These are phyloP conservation scores for Penicillium soppii DNA, from an alignment of 495 filamentous ascomycete genomes.

Conservation along the genomic window DNA sequence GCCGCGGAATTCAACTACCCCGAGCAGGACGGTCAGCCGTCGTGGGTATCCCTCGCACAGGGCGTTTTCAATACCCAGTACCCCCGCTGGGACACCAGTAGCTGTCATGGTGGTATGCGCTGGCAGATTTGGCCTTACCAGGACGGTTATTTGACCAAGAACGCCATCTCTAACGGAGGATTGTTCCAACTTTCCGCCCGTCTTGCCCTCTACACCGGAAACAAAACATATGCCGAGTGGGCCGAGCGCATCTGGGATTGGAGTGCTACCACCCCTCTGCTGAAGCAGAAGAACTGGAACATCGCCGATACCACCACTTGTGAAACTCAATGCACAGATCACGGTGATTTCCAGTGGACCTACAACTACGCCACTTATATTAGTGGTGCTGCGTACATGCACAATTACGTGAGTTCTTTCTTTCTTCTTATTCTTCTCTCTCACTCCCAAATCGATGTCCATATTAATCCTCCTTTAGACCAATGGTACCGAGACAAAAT, in stretches of 20 bases:
- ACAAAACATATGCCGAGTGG: constrained; percentile 74
- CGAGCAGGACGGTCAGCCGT: constrained; percentile 52
- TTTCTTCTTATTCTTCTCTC: not conserved
- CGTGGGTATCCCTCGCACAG: constrained; percentile 61
- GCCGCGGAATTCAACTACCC: constrained; percentile 75
- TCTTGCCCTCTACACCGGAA: constrained; percentile 71
- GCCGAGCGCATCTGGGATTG: constrained; percentile 71
- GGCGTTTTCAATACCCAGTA: constrained; percentile 66
- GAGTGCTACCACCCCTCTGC: constrained; percentile 57
- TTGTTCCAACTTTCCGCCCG: constrained; percentile 83
- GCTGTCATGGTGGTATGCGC: constrained; percentile 73
- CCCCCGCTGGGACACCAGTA: constrained; percentile 63
- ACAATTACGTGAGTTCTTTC: constrained; percentile 56
- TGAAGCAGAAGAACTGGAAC: constrained; percentile 45
- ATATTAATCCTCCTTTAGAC: constrained; percentile 32
- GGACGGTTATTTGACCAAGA: constrained; percentile 78
- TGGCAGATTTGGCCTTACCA: constrained; percentile 88
- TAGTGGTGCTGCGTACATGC: constrained; percentile 74
- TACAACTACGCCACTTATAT: constrained; percentile 77
- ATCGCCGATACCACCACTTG: constrained; percentile 68
- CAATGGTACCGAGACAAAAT: constrained; percentile 40
- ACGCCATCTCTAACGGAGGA: constrained; percentile 73
- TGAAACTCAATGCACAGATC: constrained; percentile 53
- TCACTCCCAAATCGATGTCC: not conserved
- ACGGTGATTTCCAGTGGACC: constrained; percentile 68